phyloP scores from a whole-genome alignment of 352 stramenopile species.

The Phytophthora podocarpi region DNA sequence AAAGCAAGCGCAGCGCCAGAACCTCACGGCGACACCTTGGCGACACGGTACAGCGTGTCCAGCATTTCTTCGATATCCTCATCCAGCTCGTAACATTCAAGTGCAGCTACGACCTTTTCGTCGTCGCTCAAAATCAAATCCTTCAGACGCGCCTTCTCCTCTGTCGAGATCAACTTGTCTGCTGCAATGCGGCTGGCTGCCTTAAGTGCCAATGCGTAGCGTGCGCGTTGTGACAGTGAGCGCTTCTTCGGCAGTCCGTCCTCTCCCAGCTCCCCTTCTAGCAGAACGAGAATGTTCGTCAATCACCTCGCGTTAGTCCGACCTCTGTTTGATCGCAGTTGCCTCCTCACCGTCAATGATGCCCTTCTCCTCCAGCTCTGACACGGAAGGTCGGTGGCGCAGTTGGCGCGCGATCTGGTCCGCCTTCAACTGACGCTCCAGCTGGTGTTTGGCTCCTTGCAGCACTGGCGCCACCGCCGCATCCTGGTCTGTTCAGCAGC shows the following conservation, averaged over 20 bases:
- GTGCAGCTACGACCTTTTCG: slow-evolving; percentile 72
- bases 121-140: slow-evolving; percentile 85
- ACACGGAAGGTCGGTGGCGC: slow-evolving; percentile 68
- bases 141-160: slow-evolving; percentile 83
- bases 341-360: slow-evolving; percentile 66
- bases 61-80: slow-evolving; percentile 88
- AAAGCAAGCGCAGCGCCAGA: neutral
- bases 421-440: slow-evolving; percentile 74
- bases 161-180: slow-evolving; percentile 78
- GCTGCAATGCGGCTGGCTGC: slow-evolving; percentile 75
- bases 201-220: slow-evolving; percentile 84
- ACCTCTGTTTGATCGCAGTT: slow-evolving; percentile 5
- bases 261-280: slow-evolving; percentile 71
- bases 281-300: slow-evolving; percentile 25
- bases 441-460: slow-evolving; percentile 72
- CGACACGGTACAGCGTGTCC: slow-evolving; percentile 80
- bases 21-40: slow-evolving; percentile 53
- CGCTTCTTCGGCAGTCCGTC: slow-evolving; percentile 49
- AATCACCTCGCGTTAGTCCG: slow-evolving; percentile 18
- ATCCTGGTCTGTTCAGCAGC: slow-evolving; percentile 39
- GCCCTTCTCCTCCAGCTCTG: slow-evolving; percentile 77
- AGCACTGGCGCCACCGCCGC: slow-evolving; percentile 60
- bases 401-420: slow-evolving; percentile 74
- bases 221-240: slow-evolving; percentile 60
- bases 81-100: slow-evolving; percentile 85